Evolutionary conservation across 306 rosid species (phyloP).

Genomic region (Prunus fruticosa): DNA sequence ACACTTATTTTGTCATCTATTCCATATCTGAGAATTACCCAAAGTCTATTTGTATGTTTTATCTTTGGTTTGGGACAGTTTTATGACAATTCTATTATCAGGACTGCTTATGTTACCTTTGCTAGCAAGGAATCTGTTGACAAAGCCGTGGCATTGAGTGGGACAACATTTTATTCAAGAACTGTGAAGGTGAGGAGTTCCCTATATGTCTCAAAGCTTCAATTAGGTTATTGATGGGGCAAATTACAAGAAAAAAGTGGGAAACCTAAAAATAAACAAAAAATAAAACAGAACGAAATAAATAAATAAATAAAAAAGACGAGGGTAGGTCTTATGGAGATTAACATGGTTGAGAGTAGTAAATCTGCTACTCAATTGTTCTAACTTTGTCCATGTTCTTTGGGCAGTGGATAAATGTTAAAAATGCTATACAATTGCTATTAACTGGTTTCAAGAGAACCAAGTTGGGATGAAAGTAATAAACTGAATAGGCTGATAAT

Average conservation of each 20-base stretch:
- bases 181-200: constrained; percentile 20
- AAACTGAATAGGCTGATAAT: not conserved
- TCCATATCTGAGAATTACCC: not conserved
- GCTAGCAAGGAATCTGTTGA: constrained; percentile 27
- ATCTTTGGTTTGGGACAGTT: not conserved
- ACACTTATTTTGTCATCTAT: not conserved
- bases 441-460: not conserved
- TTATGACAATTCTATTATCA: not conserved
- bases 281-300: too few relatives aligned
- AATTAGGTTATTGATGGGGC: not conserved
- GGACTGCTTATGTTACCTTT: constrained; percentile 33
- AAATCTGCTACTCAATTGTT: not conserved
- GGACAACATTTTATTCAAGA: constrained; percentile 25
- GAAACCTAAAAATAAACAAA: not conserved
- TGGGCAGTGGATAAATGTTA: not conserved
- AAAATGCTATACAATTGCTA: not conserved
- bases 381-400: not conserved
- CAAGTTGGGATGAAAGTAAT: not conserved
- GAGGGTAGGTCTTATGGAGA: not conserved
- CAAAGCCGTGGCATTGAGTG: constrained; percentile 27
- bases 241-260: not conserved
- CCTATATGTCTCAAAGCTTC: not conserved
- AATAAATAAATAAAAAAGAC: not conserved
- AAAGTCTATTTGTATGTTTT: not conserved
- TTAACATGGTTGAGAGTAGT: not conserved